phyloP scores from a whole-genome alignment of 1,284 basidiomycete species.

The Inonotus obliquus region DNA sequence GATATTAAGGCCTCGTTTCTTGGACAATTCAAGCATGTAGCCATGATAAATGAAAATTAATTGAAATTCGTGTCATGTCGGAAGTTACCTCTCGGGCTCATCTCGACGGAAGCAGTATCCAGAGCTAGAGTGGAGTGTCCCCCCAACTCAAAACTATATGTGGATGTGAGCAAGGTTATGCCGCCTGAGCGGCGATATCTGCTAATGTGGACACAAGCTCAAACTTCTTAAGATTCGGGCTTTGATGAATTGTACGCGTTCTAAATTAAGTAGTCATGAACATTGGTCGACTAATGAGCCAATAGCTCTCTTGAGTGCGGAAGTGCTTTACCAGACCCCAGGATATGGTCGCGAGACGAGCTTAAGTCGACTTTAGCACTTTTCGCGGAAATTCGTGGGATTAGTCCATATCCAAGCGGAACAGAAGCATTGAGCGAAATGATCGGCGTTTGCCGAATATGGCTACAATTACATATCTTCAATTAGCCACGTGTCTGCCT shows the following conservation, averaged over 20 bases:
- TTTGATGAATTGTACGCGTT: too few relatives aligned
- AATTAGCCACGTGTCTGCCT: not conserved
- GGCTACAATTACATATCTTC: not conserved
- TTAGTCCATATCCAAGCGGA: not conserved
- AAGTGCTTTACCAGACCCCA: not conserved
- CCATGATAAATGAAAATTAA: too few relatives aligned
- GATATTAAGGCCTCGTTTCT: too few relatives aligned
- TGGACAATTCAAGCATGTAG: too few relatives aligned
- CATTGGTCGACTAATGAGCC: too few relatives aligned
- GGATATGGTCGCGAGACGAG: not conserved
- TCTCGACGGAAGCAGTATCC: too few relatives aligned
- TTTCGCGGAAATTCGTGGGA: not conserved
- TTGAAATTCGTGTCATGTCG: too few relatives aligned
- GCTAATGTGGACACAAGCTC: not conserved
- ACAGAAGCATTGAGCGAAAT: not conserved
- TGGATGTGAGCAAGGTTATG: not conserved
- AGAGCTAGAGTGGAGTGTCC: too few relatives aligned
- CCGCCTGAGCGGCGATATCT: not conserved
- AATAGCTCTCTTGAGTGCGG: too few relatives aligned
- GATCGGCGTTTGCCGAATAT: not conserved
- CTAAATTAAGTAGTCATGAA: too few relatives aligned
- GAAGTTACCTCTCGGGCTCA: too few relatives aligned
- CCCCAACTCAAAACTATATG: not conserved
- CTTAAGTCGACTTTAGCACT: not conserved
- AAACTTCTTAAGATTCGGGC: not conserved